Conservation (phyloP, 2,329 filamentous ascomycete species). For the Phyllosticta citriasiana region DNA sequence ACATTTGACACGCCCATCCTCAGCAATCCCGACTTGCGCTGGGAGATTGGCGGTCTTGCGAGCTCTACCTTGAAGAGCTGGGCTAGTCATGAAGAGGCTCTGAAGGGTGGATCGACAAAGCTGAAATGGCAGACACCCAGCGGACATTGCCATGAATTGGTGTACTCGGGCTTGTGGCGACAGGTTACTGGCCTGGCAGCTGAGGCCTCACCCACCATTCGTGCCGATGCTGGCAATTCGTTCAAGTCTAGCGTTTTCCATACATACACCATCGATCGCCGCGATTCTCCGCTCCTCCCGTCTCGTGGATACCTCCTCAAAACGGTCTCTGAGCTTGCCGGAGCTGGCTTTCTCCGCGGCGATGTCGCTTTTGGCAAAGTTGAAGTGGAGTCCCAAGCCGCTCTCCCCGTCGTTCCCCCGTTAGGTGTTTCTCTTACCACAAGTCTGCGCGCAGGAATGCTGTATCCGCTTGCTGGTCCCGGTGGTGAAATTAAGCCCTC, state of each 20-base stretch:
- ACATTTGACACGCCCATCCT: conserved; percentile 73
- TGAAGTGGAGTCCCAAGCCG: conserved; percentile 73
- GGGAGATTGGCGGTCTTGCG: conserved; percentile 70
- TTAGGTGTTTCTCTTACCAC: conserved; percentile 76
- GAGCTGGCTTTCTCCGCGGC: conserved; percentile 70
- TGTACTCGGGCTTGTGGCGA: conserved; percentile 75
- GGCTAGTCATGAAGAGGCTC: conserved; percentile 86
- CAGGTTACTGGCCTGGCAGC: conserved; percentile 72
- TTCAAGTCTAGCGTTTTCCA: conserved; percentile 83
- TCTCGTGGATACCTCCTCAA: conserved; percentile 73
- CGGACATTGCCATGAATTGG: conserved; percentile 64
- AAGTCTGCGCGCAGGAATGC: conserved; percentile 68
- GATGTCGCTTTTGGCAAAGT: conserved; percentile 92
- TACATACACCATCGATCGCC: conserved; percentile 66
- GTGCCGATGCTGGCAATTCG: conserved; percentile 77
- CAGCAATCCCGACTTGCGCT: conserved; percentile 70
- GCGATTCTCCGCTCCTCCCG: conserved; percentile 79
- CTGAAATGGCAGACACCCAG: conserved; percentile 60
- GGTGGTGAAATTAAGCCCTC: conserved; percentile 53
- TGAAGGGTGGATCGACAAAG: conserved; percentile 68
- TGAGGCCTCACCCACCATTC: conserved; percentile 69
- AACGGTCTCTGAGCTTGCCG: conserved; percentile 72
- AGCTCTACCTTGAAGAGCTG: conserved; percentile 83
- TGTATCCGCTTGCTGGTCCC: conserved; percentile 69
- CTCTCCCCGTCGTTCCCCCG: conserved; percentile 57